Evolutionary conservation across 495 filamentous ascomycete genomes (phyloP), one percentile per base, ranked within the genome.

Genomic region (Xylaria telfairii): DNA sequence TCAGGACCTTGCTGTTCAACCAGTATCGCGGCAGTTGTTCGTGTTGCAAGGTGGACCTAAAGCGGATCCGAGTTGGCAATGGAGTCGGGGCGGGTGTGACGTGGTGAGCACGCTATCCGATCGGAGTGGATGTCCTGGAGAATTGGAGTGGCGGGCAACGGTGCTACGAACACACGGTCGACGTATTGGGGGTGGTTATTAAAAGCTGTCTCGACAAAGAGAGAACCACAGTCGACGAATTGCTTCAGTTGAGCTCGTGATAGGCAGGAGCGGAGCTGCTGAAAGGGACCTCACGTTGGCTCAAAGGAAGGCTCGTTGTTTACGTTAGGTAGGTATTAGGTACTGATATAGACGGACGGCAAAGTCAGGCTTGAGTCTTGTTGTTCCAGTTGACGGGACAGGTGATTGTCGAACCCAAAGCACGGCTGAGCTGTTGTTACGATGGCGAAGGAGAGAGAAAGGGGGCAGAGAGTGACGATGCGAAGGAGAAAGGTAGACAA

Each of bases 71-170:
- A 73, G 57, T 54, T 65, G 72, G 69, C 70, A 68, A 67, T 66
- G 47, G 64, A 66, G 64, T 66, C 64, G 64, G 64, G 30, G 47
- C 70, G 68, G 62, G 74, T 76, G 76, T 78, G 80, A 82, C 83
- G 80, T 79, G 72, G 72, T 83, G 79, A 82, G 79, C 78, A 79
- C 76, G 78, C 78, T 77, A 80, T 83, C 81, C 82, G 83, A 75
- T 81, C 75, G 81, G 78, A 77, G 78, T 75, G 78, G 71, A 68
- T 74, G 74, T 76, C 71, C 76, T 77, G 71, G 71, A 68, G 75
- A 68, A 68, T 70, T 47, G 72, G 49, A 67, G 73, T 68, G 72
- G 71, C 65, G 67, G 75, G 74, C 62, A 63, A 67, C 69, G 56
- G 67, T 72, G 66, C 39, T 71, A 54, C 53, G 65, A 69, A 62